A percentile compares a stretch with the other conserved stretches of the same genome.
phyloP scores from a whole-genome alignment of 352 stramenopile genomes.

The Pythium pyrilobum region DNA sequence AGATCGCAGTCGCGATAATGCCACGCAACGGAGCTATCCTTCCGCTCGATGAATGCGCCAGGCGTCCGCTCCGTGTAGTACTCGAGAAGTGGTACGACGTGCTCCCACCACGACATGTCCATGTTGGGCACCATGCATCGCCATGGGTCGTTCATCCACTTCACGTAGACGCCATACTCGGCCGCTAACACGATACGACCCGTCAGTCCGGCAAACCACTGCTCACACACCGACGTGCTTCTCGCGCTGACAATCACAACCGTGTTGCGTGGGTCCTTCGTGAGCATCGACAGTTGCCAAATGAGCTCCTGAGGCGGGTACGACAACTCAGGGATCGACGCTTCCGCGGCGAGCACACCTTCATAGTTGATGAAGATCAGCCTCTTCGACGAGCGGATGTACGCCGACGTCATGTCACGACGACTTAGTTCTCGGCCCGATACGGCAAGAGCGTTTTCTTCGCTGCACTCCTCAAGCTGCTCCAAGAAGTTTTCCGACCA shows the following conservation, averaged over 20 bases:
- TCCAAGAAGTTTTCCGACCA: conserved; percentile 81
- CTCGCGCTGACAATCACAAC: conserved; percentile 71
- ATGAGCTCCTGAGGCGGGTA: conserved; percentile 80
- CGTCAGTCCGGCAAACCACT: conserved; percentile 67
- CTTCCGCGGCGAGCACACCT: conserved; percentile 75
- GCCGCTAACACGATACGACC: conserved; percentile 66
- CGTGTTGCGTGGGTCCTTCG: conserved; percentile 64
- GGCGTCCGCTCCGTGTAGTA: conserved; percentile 84
- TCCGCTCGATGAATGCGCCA: conserved; percentile 78
- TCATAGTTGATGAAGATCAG: conserved; percentile 90
- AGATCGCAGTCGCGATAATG: conserved; percentile 88
- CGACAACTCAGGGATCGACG: conserved; percentile 82
- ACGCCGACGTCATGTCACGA: conserved; percentile 84
- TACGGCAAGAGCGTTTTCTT: conserved; percentile 62
- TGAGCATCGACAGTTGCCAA: conserved; percentile 81
- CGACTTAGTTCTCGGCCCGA: conserved; percentile 73
- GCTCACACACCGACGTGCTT: conserved; percentile 66
- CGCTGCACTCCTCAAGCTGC: conserved; percentile 68
- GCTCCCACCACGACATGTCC: conserved; percentile 75
- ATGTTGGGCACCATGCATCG: conserved; percentile 78
- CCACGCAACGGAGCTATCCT: conserved; percentile 85
- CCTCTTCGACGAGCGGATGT: conserved; percentile 55
- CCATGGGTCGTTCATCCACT: conserved; percentile 69
- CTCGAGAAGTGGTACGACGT: conserved; percentile 69
- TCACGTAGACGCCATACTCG: conserved; percentile 79